Base-by-base conservation (phyloP, 352 stramenopile genomes). In the Phytophthora constricta region DNA sequence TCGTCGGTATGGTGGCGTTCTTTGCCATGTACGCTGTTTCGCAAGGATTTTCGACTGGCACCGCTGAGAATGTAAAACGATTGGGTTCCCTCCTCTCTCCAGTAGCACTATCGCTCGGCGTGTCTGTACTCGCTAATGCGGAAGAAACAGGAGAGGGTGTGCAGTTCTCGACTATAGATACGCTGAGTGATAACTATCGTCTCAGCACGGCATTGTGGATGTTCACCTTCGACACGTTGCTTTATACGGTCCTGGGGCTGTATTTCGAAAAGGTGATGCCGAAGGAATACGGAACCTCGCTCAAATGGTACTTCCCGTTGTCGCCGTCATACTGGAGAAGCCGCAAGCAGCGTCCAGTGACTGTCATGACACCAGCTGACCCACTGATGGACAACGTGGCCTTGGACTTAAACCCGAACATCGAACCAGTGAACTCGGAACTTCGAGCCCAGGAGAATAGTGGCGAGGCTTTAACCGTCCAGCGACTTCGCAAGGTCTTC, bases 211-310 rank as follows among this genome's bases (percentile, higher is more conserved):
- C 76, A 1, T 42, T 98, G 2, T 45, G 48, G 25, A 88, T 97
- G 63, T 82, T 98, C 46, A 46, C 87, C 1, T 17, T 97, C 2
- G 95, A 98, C 50, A 74, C 84, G 1, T 42, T 97, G 14, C 33
- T 98, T 9, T 98, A 98, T 76, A 92, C 82, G 16, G 2, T 97
- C 5, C 62, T 98, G 0, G 94, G 84, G 0, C 65, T 89, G 49
- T 98, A 98, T 68, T 79, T 98, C 13, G 90, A 96, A 27, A 80
- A 91, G 52, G 90, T 97, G 5, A 73, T 98, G n/a, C 95, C 95
- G 0, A 94, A 88, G 54, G 86, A 97, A 59, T 98, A 94, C 60
- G 94, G 94, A 3, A 91, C 87, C 23, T 65, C 76, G 0, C 67
- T 90, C 46, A 96, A 96, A 31, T 98, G 90, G 85, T 97, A 98